Evolutionary conservation across 306 rosid species (phyloP).

Genomic region (Medicago ruthenica): DNA sequence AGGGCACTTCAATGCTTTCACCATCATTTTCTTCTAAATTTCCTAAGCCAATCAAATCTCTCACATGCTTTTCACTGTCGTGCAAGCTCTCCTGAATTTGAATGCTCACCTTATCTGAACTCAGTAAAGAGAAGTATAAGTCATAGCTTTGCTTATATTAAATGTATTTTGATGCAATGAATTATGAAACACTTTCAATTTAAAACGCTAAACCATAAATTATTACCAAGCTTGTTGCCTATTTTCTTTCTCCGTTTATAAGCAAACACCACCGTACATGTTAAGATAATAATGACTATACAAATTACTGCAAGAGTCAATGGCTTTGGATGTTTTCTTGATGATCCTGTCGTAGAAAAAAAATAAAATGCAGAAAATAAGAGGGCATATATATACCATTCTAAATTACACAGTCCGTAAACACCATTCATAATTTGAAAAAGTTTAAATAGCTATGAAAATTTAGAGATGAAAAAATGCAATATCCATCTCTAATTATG

Average conservation of each 20-base stretch:
- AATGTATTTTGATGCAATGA: not conserved
- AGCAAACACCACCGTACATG: conserved; percentile 5
- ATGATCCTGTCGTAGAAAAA: conserved; percentile 16
- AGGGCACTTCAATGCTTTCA: conserved; percentile 43
- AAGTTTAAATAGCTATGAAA: too few relatives aligned
- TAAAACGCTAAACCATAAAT: conserved; percentile 7
- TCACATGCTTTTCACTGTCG: conserved; percentile 39
- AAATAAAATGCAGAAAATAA: not conserved
- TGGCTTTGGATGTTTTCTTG: not conserved
- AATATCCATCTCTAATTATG: too few relatives aligned
- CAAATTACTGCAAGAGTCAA: conserved; percentile 7
- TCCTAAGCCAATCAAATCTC: conserved; percentile 38
- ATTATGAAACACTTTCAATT: not conserved
- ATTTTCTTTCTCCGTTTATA: not conserved
- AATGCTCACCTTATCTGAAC: conserved; percentile 36
- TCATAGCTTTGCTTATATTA: not conserved
- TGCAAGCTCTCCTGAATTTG: conserved; percentile 2
- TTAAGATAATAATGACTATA: not conserved
- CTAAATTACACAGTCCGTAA: too few relatives aligned
- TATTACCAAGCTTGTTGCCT: not conserved
- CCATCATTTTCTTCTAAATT: conserved; percentile 41
- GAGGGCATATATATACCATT: not conserved
- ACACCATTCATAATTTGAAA: too few relatives aligned
- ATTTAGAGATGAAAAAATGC: too few relatives aligned
- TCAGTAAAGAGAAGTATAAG: not conserved